These are phyloP conservation scores for Monilinia vaccinii-corymbosi DNA, from an alignment of 2,329 filamentous ascomycete species.

Conservation along the genomic window DNA sequence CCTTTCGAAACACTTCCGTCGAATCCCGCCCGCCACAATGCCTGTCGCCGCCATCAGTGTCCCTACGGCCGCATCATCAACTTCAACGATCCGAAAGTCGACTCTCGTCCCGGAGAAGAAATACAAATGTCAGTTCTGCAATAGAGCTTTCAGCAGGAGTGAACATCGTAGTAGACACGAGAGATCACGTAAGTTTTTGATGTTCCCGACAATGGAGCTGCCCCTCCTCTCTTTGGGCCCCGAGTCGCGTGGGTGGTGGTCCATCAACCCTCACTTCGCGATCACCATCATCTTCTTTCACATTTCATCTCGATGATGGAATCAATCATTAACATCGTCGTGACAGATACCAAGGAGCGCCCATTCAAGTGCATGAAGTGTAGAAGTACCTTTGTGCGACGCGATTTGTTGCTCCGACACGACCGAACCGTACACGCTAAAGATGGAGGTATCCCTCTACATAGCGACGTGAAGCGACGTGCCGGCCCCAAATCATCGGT, in stretches of 20 bases:
- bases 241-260: slow-evolving; percentile 11
- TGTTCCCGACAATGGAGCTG: background rate
- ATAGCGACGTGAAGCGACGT: slow-evolving; percentile 88
- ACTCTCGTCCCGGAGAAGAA: slow-evolving; percentile 83
- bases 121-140: slow-evolving; percentile 99
- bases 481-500: slow-evolving; percentile 59
- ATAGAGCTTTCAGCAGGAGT: slow-evolving; percentile 91
- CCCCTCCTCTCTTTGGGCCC: slow-evolving; percentile 15
- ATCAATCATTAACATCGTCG: slow-evolving; percentile 13
- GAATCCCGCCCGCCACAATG: slow-evolving; percentile 39
- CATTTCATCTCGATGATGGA: background rate
- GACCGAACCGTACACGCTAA: slow-evolving; percentile 98
- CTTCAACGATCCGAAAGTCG: slow-evolving; percentile 63
- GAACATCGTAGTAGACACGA: slow-evolving; percentile 97
- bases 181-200: slow-evolving; percentile 76
- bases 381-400: slow-evolving; percentile 93
- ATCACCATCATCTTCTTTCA: background rate
- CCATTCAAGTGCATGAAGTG: slow-evolving; percentile 99
- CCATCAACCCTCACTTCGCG: background rate
- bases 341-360: slow-evolving; percentile 88
- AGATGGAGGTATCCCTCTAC: slow-evolving; percentile 86
- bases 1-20: background rate
- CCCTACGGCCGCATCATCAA: slow-evolving; percentile 53
- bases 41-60: slow-evolving; percentile 49
- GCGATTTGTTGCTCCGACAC: slow-evolving; percentile 91